Conservation (phyloP, 257 asterid genomes). For the Primulina huaijiensis region DNA sequence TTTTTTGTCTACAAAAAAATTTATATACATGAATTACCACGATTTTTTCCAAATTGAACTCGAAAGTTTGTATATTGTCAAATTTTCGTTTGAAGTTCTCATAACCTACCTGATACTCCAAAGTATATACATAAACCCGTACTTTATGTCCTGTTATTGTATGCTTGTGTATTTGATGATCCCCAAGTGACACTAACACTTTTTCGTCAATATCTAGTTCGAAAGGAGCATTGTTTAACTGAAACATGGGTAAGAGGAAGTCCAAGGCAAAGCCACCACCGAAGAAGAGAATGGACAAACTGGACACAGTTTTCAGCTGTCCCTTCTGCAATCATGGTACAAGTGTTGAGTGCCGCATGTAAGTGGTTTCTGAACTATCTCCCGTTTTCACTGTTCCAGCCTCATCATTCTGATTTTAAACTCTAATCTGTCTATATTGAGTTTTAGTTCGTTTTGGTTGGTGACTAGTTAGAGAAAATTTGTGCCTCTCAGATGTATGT, state of each 20-base stretch:
- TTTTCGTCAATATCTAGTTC: background rate
- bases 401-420: background rate
- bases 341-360: slow-evolving; percentile 93
- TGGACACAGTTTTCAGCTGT: slow-evolving; percentile 91
- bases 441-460: background rate
- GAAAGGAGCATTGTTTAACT: slow-evolving; percentile 10
- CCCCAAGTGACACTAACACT: background rate
- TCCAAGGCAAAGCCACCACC: slow-evolving; percentile 90
- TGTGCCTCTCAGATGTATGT: background rate
- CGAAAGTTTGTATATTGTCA: too few species aligned
- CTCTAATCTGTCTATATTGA: background rate
- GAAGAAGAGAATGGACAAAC: slow-evolving; percentile 92
- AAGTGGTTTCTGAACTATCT: slow-evolving; percentile 22
- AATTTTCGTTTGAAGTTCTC: background rate
- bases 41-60: background rate
- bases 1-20: too few species aligned
- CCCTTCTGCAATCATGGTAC: slow-evolving; percentile 93
- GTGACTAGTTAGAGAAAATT: background rate
- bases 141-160: background rate
- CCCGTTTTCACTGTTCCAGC: slow-evolving; percentile 3
- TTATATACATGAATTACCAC: background rate
- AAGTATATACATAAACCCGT: background rate
- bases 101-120: background rate
- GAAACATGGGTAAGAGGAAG: slow-evolving; percentile 92
- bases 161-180: background rate